These are phyloP conservation scores for Coemansia sp. DNA, from an alignment of 192 early-diverging fungal genomes.

Conservation along the genomic window DNA sequence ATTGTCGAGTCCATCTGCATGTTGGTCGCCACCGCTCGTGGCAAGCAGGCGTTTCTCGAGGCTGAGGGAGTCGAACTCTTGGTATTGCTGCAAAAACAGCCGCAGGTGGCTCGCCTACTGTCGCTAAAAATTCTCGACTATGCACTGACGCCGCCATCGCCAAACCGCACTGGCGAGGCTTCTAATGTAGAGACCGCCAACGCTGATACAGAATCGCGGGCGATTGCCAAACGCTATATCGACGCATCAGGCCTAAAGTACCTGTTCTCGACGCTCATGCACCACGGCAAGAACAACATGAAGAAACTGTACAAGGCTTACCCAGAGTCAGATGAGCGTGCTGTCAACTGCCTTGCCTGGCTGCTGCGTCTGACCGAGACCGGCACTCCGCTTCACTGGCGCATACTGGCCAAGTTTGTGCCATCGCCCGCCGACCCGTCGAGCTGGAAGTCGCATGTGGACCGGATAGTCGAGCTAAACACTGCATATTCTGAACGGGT, in stretches of 20 bases:
- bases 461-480: conserved; percentile 77
- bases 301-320: conserved; percentile 77
- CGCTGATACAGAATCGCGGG: conserved; percentile 26
- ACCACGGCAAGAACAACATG: conserved; percentile 69
- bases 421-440: conserved; percentile 51
- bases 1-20: conserved; percentile 81
- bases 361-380: conserved; percentile 68
- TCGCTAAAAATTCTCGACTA: conserved; percentile 87
- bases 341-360: conserved; percentile 78
- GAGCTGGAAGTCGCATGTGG: conserved; percentile 77
- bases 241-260: conserved; percentile 81
- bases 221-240: conserved; percentile 72
- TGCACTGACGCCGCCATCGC: conserved; percentile 58
- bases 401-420: conserved; percentile 82
- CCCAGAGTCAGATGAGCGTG: conserved; percentile 83
- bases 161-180: not conserved
- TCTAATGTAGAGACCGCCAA: not conserved
- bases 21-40: conserved; percentile 63
- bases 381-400: conserved; percentile 61
- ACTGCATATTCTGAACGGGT: conserved; percentile 68
- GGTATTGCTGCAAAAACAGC: conserved; percentile 87
- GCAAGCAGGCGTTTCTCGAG: conserved; percentile 74
- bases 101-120: conserved; percentile 70
- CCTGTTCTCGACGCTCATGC: conserved; percentile 83
- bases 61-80: conserved; percentile 90